phyloP scores from a whole-genome alignment of 1,284 basidiomycete species.

The Phellopilus nigrolimitatus region DNA sequence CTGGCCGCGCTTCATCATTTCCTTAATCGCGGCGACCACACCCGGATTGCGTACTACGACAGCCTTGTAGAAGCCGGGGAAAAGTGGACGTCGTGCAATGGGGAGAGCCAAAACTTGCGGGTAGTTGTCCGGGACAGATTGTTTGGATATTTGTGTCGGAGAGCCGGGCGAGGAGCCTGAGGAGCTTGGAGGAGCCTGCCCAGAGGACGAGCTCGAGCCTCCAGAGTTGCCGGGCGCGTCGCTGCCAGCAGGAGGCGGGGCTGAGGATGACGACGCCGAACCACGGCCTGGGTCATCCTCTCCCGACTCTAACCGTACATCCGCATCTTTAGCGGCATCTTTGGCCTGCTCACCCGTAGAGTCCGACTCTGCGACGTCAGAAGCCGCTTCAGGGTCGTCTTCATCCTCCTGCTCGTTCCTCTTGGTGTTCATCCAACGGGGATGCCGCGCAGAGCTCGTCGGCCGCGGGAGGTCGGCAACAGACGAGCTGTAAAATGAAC shows the following conservation, averaged over 20 bases:
- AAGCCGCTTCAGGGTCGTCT: background rate
- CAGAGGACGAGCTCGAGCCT: constrained; percentile 29
- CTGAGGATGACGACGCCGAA: constrained; percentile 26
- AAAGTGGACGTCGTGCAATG: constrained; percentile 92
- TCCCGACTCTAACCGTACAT: constrained; percentile 21
- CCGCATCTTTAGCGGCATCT: constrained; percentile 5
- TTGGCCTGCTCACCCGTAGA: constrained; percentile 6
- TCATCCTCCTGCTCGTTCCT: constrained; percentile 15
- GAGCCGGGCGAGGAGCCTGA: constrained; percentile 33
- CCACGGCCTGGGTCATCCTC: constrained; percentile 22
- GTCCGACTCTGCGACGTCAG: constrained; percentile 18
- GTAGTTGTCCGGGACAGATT: constrained; percentile 83
- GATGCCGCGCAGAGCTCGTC: constrained; percentile 25
- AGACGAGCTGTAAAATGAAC: constrained; percentile 19
- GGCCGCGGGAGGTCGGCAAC: constrained; percentile 19
- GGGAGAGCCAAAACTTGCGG: constrained; percentile 95
- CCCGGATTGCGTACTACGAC: constrained; percentile 88
- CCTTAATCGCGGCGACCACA: constrained; percentile 93
- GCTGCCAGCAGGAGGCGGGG: constrained; percentile 24
- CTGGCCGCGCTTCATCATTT: constrained; percentile 95
- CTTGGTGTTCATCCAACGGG: constrained; percentile 29
- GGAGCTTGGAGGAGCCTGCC: constrained; percentile 31
- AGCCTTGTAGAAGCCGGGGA: constrained; percentile 98
- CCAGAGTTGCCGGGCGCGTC: constrained; percentile 15
- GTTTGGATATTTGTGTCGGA: constrained; percentile 67